Percentiles rank a stretch among this genome's conserved stretches.
phyloP scores from a whole-genome alignment of 352 stramenopile genomes.

The Pythium volutum region DNA sequence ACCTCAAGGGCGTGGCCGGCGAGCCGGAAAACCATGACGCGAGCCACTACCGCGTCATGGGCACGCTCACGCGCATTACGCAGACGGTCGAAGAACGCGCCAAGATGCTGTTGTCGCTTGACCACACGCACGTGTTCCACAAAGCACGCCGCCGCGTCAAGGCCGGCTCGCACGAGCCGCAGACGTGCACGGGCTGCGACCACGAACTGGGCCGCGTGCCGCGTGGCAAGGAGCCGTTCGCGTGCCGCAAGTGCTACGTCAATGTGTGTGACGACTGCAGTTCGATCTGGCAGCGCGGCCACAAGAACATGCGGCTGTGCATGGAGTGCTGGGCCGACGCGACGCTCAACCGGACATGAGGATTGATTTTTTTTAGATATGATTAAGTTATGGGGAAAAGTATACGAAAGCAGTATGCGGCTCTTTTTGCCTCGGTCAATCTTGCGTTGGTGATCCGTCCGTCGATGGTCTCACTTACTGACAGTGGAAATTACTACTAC shows the following conservation, averaged over 20 bases:
- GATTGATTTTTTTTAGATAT: too few species aligned
- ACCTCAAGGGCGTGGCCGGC: slow-evolving; percentile 15
- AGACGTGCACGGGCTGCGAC: slow-evolving; percentile 8
- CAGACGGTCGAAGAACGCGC: slow-evolving; percentile 21
- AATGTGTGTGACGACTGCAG: slow-evolving; percentile 22
- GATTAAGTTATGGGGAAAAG: too few species aligned
- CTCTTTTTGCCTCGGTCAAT: too few species aligned
- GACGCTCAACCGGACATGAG: slow-evolving; percentile 14
- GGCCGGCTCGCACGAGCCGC: neutral
- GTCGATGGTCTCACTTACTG: too few species aligned
- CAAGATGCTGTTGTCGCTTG: slow-evolving; percentile 21
- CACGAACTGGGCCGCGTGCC: neutral
- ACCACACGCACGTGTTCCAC: slow-evolving; percentile 19
- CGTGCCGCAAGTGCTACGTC: slow-evolving; percentile 24
- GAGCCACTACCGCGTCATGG: slow-evolving; percentile 16
- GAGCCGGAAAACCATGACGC: slow-evolving; percentile 8
- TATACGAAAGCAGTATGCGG: too few species aligned
- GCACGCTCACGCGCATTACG: slow-evolving; percentile 14
- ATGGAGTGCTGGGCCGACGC: slow-evolving; percentile 27
- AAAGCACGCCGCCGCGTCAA: neutral
- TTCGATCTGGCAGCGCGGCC: slow-evolving; percentile 19
- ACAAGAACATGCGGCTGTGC: slow-evolving; percentile 22
- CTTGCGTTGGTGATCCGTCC: too few species aligned
- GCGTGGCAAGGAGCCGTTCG: slow-evolving; percentile 2
- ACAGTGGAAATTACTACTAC: too few species aligned